Base-by-base conservation (phyloP, 768 basidiomycete species). In the Suillus clintonianus region DNA sequence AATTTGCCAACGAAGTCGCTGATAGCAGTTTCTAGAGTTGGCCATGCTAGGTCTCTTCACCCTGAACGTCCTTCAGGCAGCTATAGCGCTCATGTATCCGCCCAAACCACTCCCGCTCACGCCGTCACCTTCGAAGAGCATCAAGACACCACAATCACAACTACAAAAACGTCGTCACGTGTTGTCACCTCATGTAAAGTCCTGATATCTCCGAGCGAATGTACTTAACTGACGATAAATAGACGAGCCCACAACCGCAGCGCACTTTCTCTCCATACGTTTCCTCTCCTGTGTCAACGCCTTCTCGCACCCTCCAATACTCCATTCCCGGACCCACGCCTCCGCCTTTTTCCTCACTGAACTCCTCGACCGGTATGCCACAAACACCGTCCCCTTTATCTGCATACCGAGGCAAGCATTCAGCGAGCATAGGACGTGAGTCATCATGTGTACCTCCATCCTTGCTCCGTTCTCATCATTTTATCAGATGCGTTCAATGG, bases 371-470 rank as follows among this genome's bases (percentile, higher is more conserved):
- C 66, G 64, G 77, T 58, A 63, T 68, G 43, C 68, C 78, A 55
- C 70, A 74, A 36, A 79, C 80, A 2, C 76, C 79, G 7, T 72
- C 76, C 0, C 78, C 79, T 5, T 78, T 79, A n/a, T 72, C 77
- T 9, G 76, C 79, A 5, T 80, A 80, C 57, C 68, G 78, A 15
- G 80, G 80, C 34, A 75, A 70, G 60, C 80, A 81, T 60, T 69
- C 72, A 19, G 64, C 70, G 36, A 70, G 72, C 4, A 71, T 70
- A 8, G 81, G 77, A 61, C 77, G 79, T 81, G 54, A 68, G 81
- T 70, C 47, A 24, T 47, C 36, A 34, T 7, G 7, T 5, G 54
- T 27, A 17, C 11, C 24, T 27, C 22, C 22, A 17, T 47, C 30
- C 24, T 19, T n/a, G 13, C 17, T 63, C 9, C 5, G 4, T 43